Percentiles rank a stretch among this genome's conserved stretches.
phyloP scores from a whole-genome alignment of 2,329 filamentous ascomycete genomes.

The Apiospora sp. region DNA sequence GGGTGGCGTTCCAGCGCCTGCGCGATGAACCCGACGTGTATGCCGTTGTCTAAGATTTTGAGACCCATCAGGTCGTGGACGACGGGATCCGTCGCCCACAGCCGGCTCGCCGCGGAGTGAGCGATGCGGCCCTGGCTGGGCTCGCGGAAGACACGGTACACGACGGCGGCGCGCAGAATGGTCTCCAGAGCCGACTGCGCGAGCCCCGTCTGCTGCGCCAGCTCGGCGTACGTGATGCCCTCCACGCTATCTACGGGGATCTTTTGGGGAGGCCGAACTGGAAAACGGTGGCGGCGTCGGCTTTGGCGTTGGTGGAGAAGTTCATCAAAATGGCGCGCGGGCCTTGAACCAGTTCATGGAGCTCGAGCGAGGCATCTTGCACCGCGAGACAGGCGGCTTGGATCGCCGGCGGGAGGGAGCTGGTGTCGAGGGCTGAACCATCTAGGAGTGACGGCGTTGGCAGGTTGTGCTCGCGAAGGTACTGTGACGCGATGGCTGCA shows the following conservation, averaged over 20 bases:
- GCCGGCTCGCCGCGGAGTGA: slow-evolving; percentile 33
- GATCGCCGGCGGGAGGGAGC: not conserved
- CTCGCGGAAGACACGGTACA: slow-evolving; percentile 36
- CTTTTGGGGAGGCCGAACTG: slow-evolving; percentile 33
- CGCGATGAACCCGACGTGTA: slow-evolving; percentile 11
- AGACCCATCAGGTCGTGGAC: slow-evolving; percentile 28
- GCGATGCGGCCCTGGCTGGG: slow-evolving; percentile 34
- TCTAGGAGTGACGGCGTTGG: slow-evolving; percentile 10
- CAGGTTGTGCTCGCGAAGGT: slow-evolving; percentile 21
- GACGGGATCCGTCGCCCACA: slow-evolving; percentile 33
- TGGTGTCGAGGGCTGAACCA: slow-evolving; percentile 14
- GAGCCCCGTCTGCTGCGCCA: slow-evolving; percentile 31
- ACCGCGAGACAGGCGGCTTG: slow-evolving; percentile 18
- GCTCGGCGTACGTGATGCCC: slow-evolving; percentile 32
- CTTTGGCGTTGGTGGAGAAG: slow-evolving; percentile 23
- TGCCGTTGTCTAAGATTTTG: slow-evolving; percentile 21
- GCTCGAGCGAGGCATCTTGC: slow-evolving; percentile 15
- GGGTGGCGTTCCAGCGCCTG: slow-evolving; percentile 22
- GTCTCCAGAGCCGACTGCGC: slow-evolving; percentile 30
- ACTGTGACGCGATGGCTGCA: slow-evolving; percentile 4
- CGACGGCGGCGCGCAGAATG: slow-evolving; percentile 34
- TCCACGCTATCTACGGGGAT: slow-evolving; percentile 32
- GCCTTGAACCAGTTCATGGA: slow-evolving; percentile 17
- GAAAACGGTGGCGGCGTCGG: slow-evolving; percentile 19
- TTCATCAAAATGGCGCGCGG: slow-evolving; percentile 15